Percentiles rank a stretch among this genome's conserved stretches.
Evolutionary conservation across 148 eudicot species (phyloP).

Genomic region (Rhododendron griersonianum): DNA sequence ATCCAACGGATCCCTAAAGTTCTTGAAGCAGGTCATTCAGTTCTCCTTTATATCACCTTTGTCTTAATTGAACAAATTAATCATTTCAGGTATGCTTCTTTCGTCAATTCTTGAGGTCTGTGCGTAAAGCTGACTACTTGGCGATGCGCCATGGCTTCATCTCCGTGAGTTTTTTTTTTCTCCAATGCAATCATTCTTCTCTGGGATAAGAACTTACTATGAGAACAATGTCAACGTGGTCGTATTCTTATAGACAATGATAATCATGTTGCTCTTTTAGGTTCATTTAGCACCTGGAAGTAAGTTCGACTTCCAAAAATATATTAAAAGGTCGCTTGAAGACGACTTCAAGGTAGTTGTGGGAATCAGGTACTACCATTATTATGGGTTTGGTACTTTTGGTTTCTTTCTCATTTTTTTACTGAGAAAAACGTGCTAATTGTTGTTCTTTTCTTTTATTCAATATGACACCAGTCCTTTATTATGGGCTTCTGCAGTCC

Average conservation of each 20-base stretch:
- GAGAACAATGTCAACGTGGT: neutral
- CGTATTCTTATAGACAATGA: neutral
- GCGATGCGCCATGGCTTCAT: constrained; percentile 72
- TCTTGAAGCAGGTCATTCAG: neutral
- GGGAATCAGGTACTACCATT: constrained; percentile 63
- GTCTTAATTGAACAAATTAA: neutral
- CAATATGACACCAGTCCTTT: constrained; percentile 51
- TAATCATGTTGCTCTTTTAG: constrained; percentile 25
- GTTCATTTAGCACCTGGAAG: constrained; percentile 93
- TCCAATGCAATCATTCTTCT: neutral
- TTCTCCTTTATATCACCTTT: neutral
- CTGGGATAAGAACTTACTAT: neutral
- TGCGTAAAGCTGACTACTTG: constrained; percentile 66
- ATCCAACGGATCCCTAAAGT: neutral
- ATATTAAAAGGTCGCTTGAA: constrained; percentile 90
- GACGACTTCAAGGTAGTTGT: constrained; percentile 96
- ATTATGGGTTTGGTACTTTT: neutral
- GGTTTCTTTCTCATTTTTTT: neutral
- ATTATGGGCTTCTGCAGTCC: constrained; percentile 72
- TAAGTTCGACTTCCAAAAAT: constrained; percentile 90
- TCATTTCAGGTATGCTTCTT: constrained; percentile 71
- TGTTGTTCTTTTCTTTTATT: neutral
- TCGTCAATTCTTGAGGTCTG: constrained; percentile 69
- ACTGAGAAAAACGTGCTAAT: neutral
- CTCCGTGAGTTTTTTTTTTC: constrained; percentile 29